Conservation (phyloP, 768 basidiomycete species). For the Fibroporia radiculosa region DNA sequence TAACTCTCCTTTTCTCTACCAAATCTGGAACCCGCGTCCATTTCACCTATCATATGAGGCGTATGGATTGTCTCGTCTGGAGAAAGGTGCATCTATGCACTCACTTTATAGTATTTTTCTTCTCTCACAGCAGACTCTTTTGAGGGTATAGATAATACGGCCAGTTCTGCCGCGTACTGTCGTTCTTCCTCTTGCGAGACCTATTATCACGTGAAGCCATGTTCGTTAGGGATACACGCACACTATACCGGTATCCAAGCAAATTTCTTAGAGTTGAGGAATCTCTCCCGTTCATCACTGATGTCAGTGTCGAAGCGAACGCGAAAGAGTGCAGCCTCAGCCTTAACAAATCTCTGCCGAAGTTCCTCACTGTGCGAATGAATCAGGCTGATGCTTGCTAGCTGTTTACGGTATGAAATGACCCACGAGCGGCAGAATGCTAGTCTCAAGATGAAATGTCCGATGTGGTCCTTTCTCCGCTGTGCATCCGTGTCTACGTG, state of each 20-base stretch:
- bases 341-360: constrained; percentile 79
- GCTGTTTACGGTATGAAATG: neutral
- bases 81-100: neutral
- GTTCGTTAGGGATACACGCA: neutral
- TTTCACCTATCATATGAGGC: constrained; percentile 52
- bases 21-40: constrained; percentile 96
- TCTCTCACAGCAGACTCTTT: constrained; percentile 24
- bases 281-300: constrained; percentile 47
- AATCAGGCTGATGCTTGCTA: neutral
- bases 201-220: constrained; percentile 24
- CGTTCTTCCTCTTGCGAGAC: constrained; percentile 53
- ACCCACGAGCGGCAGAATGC: constrained; percentile 96
- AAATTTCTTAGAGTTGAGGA: constrained; percentile 59
- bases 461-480: constrained; percentile 76
- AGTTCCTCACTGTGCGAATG: constrained; percentile 68
- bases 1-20: constrained; percentile 73
- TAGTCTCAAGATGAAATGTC: constrained; percentile 89
- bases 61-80: neutral
- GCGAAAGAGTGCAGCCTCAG: constrained; percentile 79
- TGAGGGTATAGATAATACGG: constrained; percentile 34
- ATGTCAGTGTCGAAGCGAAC: constrained; percentile 70
- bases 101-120: constrained; percentile 77
- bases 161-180: constrained; percentile 39
- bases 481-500: constrained; percentile 46
- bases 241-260: constrained; percentile 49